phyloP scores from a whole-genome alignment of 257 asterid genomes.

The Przewalskia tangutica region DNA sequence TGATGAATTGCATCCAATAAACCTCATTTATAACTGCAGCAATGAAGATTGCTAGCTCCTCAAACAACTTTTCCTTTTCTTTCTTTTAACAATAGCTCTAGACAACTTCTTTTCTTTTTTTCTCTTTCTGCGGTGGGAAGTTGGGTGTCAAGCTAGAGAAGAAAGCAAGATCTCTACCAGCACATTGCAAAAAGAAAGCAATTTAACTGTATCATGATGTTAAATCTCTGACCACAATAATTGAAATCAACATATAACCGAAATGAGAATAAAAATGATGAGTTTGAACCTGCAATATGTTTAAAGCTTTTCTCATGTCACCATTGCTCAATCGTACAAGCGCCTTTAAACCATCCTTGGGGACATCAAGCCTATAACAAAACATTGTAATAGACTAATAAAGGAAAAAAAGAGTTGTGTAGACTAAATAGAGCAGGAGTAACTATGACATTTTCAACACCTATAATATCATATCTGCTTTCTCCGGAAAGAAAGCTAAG shows the following conservation, averaged over 20 bases:
- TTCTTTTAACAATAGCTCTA: not conserved
- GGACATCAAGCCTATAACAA: slow-evolving; percentile 70
- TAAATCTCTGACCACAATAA: not conserved
- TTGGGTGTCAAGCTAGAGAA: not conserved
- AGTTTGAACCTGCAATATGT: slow-evolving; percentile 73
- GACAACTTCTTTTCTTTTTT: not conserved
- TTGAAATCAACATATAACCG: not conserved
- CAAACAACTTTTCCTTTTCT: not conserved
- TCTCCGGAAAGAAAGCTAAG: not conserved
- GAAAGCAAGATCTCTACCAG: not conserved
- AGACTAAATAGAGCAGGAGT: not conserved
- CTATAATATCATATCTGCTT: not conserved
- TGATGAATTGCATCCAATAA: not conserved
- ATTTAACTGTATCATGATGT: not conserved
- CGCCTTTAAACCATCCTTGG: slow-evolving; percentile 81
- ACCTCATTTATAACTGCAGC: not conserved
- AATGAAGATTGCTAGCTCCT: not conserved
- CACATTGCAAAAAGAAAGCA: not conserved
- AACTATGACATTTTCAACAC: not conserved
- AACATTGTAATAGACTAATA: not conserved
- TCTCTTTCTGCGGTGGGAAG: not conserved
- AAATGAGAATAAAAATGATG: slow-evolving; percentile 10
- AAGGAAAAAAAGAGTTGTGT: not conserved
- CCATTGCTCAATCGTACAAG: slow-evolving; percentile 88
- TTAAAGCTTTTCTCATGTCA: slow-evolving; percentile 96